Evolutionary conservation across 2,329 filamentous ascomycete species (phyloP).

Genomic region (Ustulina deusta): DNA sequence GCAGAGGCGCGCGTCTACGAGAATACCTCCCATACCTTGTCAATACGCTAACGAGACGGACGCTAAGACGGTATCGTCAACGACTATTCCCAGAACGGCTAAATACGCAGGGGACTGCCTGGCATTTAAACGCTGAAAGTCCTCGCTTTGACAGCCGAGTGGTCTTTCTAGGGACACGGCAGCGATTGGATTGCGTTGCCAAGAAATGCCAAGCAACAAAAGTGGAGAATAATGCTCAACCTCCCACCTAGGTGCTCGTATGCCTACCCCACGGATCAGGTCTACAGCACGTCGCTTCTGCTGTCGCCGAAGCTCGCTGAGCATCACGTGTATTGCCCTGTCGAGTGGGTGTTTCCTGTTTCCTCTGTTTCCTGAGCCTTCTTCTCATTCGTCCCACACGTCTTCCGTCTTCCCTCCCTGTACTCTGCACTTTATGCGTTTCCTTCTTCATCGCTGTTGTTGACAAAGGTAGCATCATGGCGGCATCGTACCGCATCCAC

Average conservation of each 20-base stretch:
- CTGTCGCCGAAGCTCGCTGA: too few relatives aligned
- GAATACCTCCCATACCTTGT: too few relatives aligned
- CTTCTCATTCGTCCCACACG: not conserved
- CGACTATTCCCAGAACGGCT: slow-evolving; percentile 19
- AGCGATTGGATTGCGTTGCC: slow-evolving; percentile 1
- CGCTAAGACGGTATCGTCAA: slow-evolving; percentile 22
- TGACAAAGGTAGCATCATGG: not conserved
- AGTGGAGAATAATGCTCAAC: too few relatives aligned
- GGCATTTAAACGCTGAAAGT: slow-evolving; percentile 32
- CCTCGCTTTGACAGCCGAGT: slow-evolving; percentile 38
- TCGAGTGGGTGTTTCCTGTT: too few relatives aligned
- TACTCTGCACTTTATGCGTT: not conserved
- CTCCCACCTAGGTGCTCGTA: too few relatives aligned
- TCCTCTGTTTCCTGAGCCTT: too few relatives aligned
- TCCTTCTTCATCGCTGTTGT: not conserved
- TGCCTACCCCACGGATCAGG: too few relatives aligned
- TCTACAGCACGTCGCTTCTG: too few relatives aligned
- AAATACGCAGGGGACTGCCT: slow-evolving; percentile 2
- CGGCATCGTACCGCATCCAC: not conserved
- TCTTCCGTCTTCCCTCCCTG: not conserved
- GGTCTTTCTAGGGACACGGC: slow-evolving; percentile 30
- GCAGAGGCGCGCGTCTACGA: slow-evolving; percentile 40
- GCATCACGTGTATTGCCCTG: not conserved
- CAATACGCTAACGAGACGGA: slow-evolving; percentile 19
- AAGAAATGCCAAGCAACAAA: slow-evolving; percentile 22